Percentiles rank a stretch among this genome's conserved stretches.
Conservation (phyloP, 345 rosid species). For the Pugionium dolabratum region DNA sequence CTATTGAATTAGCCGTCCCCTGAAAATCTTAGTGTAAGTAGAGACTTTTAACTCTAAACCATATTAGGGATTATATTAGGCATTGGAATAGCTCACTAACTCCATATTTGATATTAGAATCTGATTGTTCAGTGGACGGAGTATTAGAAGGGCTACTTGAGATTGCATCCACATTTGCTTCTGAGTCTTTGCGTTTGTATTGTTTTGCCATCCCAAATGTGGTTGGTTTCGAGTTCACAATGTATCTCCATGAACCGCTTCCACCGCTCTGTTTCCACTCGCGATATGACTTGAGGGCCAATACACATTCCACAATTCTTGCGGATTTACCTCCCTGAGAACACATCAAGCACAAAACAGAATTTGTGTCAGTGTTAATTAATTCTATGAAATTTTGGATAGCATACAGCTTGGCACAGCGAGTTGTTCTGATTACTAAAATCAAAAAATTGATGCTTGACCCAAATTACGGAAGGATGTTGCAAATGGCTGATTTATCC, state of each 20-base stretch:
- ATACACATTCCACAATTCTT: constrained; percentile 75
- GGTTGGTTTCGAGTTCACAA: constrained; percentile 56
- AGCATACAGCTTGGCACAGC: no score
- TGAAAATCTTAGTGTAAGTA: constrained; percentile 33
- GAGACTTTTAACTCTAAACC: background rate
- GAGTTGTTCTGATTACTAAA: background rate
- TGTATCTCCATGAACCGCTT: constrained; percentile 68
- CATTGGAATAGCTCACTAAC: constrained; percentile 54
- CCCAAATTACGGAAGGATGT: background rate
- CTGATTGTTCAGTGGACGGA: constrained; percentile 40
- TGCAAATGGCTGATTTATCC: background rate
- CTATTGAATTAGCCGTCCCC: constrained; percentile 54
- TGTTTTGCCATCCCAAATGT: constrained; percentile 49
- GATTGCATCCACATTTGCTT: constrained; percentile 55
- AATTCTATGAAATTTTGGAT: background rate
- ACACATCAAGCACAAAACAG: constrained; percentile 19
- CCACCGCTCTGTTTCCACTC: constrained; percentile 90
- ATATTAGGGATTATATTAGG: constrained; percentile 4
- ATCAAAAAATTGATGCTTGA: background rate
- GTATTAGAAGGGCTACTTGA: constrained; percentile 49
- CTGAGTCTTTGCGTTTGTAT: constrained; percentile 64
- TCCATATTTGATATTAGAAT: constrained; percentile 50
- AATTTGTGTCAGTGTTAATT: constrained; percentile 11
- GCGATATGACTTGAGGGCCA: constrained; percentile 80
- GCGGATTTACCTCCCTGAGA: constrained; percentile 77